Percentiles rank a stretch among this genome's conserved stretches.
Evolutionary conservation across 2,329 filamentous ascomycete genomes (phyloP).

Genomic region (Fusarium phyllophilum): DNA sequence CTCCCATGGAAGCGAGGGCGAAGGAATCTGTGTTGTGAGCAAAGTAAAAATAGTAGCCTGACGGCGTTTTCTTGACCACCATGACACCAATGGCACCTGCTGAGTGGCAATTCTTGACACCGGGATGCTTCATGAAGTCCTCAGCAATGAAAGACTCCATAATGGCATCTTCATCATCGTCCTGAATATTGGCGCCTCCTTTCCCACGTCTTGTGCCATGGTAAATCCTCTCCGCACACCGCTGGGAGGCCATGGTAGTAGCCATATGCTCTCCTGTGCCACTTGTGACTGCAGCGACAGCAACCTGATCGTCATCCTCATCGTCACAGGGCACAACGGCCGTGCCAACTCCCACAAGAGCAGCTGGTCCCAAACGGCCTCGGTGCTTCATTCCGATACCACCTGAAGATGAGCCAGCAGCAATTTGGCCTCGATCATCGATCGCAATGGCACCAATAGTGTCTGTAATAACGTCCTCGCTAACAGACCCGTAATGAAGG

Average conservation of each 20-base stretch:
- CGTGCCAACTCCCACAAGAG: slow-evolving; percentile 90
- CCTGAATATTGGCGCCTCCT: slow-evolving; percentile 70
- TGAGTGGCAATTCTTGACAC: slow-evolving; percentile 81
- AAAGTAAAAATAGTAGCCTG: slow-evolving; percentile 87
- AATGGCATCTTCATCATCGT: slow-evolving; percentile 79
- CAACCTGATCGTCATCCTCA: slow-evolving; percentile 73
- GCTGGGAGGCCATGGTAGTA: slow-evolving; percentile 89
- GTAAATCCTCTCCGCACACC: slow-evolving; percentile 87
- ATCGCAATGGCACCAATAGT: slow-evolving; percentile 97
- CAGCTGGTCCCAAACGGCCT: slow-evolving; percentile 90
- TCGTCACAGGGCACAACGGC: slow-evolving; percentile 83
- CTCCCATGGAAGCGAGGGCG: slow-evolving; percentile 89
- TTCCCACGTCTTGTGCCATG: slow-evolving; percentile 69
- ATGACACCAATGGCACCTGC: slow-evolving; percentile 91
- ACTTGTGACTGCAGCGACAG: slow-evolving; percentile 87
- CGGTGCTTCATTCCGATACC: slow-evolving; percentile 99
- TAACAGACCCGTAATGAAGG: slow-evolving; percentile 35
- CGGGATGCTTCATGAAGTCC: slow-evolving; percentile 95
- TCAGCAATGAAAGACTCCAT: slow-evolving; percentile 80
- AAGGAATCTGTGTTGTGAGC: slow-evolving; percentile 94
- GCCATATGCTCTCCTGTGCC: slow-evolving; percentile 99
- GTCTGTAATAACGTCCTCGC: slow-evolving; percentile 80
- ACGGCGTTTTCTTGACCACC: slow-evolving; percentile 83
- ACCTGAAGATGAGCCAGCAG: slow-evolving; percentile 93
- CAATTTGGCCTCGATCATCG: slow-evolving; percentile 85